Conservation (phyloP, 345 rosid species). For the Eucalyptus pumila region DNA sequence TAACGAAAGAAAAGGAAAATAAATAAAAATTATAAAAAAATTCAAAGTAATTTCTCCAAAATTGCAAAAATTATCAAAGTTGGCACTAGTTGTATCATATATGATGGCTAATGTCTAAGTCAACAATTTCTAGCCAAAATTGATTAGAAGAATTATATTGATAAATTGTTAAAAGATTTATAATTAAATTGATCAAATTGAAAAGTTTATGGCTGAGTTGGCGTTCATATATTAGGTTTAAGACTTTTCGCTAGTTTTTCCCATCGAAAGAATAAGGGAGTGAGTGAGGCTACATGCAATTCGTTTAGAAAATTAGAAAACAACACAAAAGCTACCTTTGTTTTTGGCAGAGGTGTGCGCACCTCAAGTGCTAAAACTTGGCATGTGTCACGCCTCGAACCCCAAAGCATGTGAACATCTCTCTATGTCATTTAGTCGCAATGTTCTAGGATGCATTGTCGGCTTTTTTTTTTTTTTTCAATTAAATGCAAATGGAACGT, state of each 20-base stretch:
- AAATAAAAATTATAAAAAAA: neutral
- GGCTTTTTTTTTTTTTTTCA: no score
- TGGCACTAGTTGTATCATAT: accelerated
- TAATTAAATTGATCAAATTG: neutral
- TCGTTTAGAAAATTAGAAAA: neutral
- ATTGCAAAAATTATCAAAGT: neutral
- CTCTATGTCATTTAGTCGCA: no score
- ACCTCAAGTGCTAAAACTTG: no score
- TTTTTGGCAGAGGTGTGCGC: neutral
- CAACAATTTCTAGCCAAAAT: neutral
- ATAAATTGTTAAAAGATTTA: neutral
- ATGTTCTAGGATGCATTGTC: no score
- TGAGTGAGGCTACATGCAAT: neutral
- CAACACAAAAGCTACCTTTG: neutral
- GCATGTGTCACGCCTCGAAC: no score
- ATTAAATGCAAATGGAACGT: no score
- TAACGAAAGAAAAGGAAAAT: neutral
- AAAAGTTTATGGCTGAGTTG: neutral
- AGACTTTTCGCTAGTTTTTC: neutral
- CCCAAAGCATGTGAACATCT: no score
- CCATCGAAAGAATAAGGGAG: neutral
- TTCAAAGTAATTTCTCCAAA: neutral
- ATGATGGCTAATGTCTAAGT: accelerated
- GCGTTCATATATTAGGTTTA: neutral
- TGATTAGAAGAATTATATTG: neutral